phyloP scores from a whole-genome alignment of 306 rosid species.

The Senna siamea region DNA sequence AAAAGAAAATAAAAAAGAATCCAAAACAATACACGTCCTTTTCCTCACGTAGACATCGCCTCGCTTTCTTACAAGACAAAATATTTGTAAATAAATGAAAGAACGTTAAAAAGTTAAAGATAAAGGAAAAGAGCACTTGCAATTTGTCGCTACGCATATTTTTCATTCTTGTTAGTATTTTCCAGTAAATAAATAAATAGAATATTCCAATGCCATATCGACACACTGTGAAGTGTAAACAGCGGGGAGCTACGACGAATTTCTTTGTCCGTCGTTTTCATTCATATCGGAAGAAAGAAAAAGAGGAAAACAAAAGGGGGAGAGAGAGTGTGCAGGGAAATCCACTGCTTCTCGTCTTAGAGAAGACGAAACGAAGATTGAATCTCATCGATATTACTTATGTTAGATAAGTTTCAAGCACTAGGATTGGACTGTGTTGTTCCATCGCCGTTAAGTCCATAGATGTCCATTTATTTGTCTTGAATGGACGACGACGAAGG shows the following conservation, averaged over 20 bases:
- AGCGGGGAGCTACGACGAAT: slow-evolving; percentile 26
- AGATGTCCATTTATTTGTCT: neutral
- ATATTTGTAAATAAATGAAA: neutral
- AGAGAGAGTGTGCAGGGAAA: neutral
- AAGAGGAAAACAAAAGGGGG: neutral
- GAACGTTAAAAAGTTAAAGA: neutral
- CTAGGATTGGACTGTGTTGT: slow-evolving; percentile 3
- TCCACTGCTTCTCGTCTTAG: slow-evolving; percentile 14
- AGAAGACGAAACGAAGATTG: neutral
- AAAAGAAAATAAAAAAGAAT: neutral
- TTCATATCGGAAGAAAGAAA: neutral
- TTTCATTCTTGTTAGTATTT: neutral
- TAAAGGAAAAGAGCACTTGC: neutral
- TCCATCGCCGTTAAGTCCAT: neutral
- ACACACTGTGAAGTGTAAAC: slow-evolving; percentile 7
- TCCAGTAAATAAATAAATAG: neutral
- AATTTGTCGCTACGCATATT: neutral
- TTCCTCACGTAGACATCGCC: slow-evolving; percentile 5
- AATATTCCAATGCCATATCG: neutral
- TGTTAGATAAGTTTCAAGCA: neutral
- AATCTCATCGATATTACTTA: slow-evolving; percentile 13
- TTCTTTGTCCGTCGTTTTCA: slow-evolving; percentile 46
- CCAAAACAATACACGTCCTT: neutral
- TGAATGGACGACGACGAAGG: slow-evolving; percentile 37
- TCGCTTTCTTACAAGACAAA: neutral